A percentile compares a stretch with the other conserved stretches of the same genome.
Conservation (phyloP, 441 rosid genomes). For the Syzygium malaccense region DNA sequence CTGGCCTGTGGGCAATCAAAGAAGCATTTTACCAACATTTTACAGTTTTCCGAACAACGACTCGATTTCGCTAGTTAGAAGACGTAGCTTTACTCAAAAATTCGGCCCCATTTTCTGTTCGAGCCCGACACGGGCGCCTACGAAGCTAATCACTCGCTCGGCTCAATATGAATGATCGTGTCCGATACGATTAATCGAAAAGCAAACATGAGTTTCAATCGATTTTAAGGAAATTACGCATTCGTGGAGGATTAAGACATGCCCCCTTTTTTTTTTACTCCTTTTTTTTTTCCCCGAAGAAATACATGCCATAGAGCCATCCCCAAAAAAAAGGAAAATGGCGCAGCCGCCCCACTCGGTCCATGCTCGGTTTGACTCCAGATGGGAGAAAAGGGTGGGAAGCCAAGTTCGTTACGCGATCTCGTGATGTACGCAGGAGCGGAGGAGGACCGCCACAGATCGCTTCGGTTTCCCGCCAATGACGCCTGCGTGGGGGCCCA, state of each 20-base stretch:
- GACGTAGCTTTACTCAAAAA: too few relatives aligned
- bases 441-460: constrained; percentile 12
- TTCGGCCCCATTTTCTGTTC: too few relatives aligned
- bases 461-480: constrained; percentile 43
- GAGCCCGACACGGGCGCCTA: too few relatives aligned
- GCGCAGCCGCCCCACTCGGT: not conserved
- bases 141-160: too few relatives aligned
- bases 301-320: not conserved
- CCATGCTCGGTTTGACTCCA: not conserved
- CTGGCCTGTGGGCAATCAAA: not conserved
- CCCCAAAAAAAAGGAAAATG: not conserved
- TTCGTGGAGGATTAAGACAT: not conserved
- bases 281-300: not conserved
- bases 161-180: accelerated
- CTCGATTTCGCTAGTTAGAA: too few relatives aligned
- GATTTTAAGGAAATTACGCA: not conserved
- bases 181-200: not conserved
- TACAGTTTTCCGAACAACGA: too few relatives aligned
- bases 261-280: not conserved
- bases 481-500: constrained; percentile 23
- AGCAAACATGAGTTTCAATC: not conserved
- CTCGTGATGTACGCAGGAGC: not conserved
- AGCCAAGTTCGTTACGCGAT: constrained; percentile 16
- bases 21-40: not conserved
- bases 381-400: not conserved